Conservation (phyloP, 371 early-diverging fungal genomes). For the Mucor irregularis region DNA sequence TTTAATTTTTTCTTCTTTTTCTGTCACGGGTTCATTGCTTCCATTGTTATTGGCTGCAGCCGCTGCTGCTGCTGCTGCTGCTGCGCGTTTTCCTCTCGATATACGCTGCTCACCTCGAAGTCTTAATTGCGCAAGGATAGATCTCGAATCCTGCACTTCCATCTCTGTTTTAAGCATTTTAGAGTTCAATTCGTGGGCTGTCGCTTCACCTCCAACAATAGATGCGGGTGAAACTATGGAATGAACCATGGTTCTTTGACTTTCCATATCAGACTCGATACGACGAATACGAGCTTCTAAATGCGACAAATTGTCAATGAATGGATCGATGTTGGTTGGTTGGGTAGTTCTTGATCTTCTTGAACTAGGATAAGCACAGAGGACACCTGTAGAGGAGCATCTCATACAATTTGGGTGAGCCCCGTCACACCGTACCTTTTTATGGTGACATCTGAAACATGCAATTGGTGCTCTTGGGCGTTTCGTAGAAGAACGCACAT, state of each 20-base stretch:
- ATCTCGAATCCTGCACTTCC: constrained; percentile 48
- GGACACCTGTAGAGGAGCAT: constrained; percentile 37
- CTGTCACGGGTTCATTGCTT: neutral
- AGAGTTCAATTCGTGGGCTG: neutral
- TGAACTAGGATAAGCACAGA: constrained; percentile 47
- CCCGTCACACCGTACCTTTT: constrained; percentile 49
- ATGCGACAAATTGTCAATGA: constrained; percentile 46
- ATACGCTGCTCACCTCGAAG: constrained; percentile 46
- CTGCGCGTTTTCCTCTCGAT: constrained; percentile 35
- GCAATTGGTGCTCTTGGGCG: constrained; percentile 38
- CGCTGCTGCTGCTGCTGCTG: constrained; percentile 16
- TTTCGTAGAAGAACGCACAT: constrained; percentile 18
- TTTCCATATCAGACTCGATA: constrained; percentile 42
- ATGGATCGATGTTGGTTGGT: constrained; percentile 47
- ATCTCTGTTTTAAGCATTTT: constrained; percentile 40
- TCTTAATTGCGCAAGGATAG: constrained; percentile 45
- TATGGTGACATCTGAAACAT: constrained; percentile 36
- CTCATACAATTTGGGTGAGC: constrained; percentile 44
- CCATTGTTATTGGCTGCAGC: neutral
- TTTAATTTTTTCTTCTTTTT: constrained; percentile 5
- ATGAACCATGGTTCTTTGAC: constrained; percentile 33
- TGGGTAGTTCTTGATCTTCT: constrained; percentile 47
- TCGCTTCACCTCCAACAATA: neutral
- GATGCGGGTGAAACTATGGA: constrained; percentile 15
- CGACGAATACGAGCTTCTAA: constrained; percentile 40